Base-by-base conservation (phyloP, 2,329 filamentous ascomycete species). In the Trichophyton benhamiae region DNA sequence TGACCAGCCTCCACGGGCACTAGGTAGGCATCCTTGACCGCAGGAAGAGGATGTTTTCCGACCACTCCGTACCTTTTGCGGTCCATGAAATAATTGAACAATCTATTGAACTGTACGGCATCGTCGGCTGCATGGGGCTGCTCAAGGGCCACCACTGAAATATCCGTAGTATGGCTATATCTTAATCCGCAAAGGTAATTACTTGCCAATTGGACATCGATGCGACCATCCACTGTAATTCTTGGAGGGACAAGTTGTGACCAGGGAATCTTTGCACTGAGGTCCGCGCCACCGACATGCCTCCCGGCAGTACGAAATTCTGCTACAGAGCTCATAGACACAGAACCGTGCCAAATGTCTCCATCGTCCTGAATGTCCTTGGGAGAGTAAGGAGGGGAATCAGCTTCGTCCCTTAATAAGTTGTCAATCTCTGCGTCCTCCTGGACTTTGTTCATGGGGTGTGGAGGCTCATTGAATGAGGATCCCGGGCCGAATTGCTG, bases 341-440 rank as follows among this genome's bases (percentile, higher is more conserved):
- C 75, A 57, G 80, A 84, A 13, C 91, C 91, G 60, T 83, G 83
- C 91, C 91, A 96, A 41, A 95, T 79, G 25, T 89, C 79, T 0
- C 87, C 86, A 65, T 92, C 82, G 1, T 80, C 83, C 0, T 82
- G 78, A 64, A 86, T 84, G 64, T 94, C 89, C 1, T 85, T 86
- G 0, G 91, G 89, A 0, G 89, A 91, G 71, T 95, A 95, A 0
- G 88, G 87, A 1, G 88, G 88, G 1, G 88, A 91, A 61, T 89
- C 88, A 13, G n/a, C 55, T 63, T 96, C 85, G 63, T 88, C 90
- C 68, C 91, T 83, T 6, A 97, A 82, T 67, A 99, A 79, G 46
- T 90, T 84, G 72, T 99, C 94, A 20, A 99, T 89, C 63, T 97
- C 94, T 2, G 88, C 83, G 72, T 99, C 92, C 13, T 88, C 84